A percentile compares a stretch with the other conserved stretches of the same genome.
Evolutionary conservation across 345 rosid species (phyloP).

Genomic region (Gynandropsis gynandra): DNA sequence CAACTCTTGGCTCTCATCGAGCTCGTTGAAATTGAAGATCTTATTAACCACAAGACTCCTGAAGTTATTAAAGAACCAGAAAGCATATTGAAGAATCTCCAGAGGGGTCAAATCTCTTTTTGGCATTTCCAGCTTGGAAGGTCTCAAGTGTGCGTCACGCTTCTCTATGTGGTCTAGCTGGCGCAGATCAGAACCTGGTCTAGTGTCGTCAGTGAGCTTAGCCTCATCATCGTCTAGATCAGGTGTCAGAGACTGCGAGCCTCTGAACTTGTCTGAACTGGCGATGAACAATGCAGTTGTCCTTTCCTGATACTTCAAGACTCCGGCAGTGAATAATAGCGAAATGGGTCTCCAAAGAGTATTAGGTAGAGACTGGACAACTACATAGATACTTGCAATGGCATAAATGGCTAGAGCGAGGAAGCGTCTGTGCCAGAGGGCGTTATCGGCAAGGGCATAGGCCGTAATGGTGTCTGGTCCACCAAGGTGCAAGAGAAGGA

Average conservation of each 20-base stretch:
- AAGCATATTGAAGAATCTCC: constrained; percentile 25
- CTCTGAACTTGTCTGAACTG: constrained; percentile 39
- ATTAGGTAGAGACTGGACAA: constrained; percentile 25
- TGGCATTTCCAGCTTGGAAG: too few relatives aligned
- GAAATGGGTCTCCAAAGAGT: constrained; percentile 20
- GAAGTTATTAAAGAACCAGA: constrained; percentile 29
- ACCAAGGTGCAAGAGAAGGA: constrained; percentile 35
- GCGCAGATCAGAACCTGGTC: too few relatives aligned
- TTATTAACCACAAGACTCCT: constrained; percentile 41
- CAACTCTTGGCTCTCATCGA: constrained; percentile 32
- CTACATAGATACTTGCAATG: constrained; percentile 29
- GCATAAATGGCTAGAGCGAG: constrained; percentile 23
- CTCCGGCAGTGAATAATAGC: constrained; percentile 35
- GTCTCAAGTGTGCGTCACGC: too few relatives aligned
- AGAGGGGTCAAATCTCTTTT: constrained; percentile 25
- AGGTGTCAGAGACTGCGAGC: too few relatives aligned
- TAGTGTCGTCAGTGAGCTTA: too few relatives aligned
- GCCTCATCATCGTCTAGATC: too few relatives aligned
- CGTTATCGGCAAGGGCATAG: constrained; percentile 30
- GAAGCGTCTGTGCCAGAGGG: constrained; percentile 27
- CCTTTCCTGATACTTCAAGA: constrained; percentile 45
- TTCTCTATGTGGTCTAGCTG: too few relatives aligned
- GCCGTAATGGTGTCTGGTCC: constrained; percentile 39
- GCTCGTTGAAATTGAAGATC: constrained; percentile 33
- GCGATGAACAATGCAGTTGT: constrained; percentile 38